Evolutionary conservation across 805 yeast species (phyloP), one percentile per base, ranked within the genome.

Genomic region (Brettanomyces bruxellensis): DNA sequence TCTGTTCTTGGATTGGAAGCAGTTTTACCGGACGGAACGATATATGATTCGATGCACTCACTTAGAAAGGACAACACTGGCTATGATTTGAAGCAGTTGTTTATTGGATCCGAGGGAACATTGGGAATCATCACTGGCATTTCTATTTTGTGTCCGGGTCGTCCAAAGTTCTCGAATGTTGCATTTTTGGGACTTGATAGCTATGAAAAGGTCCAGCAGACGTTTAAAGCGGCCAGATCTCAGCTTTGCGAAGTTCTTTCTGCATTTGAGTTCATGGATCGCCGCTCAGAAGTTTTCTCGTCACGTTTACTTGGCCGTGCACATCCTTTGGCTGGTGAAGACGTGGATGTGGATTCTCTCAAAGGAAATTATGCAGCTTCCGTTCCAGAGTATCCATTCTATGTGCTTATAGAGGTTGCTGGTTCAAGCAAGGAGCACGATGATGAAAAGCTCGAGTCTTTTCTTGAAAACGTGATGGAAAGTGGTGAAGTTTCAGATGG

Each of bases 41-140:
- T 91, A 40, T 72, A 84, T 51, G 75, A 83, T 57, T 83, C 93
- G 4, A 79, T 90, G 78, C 76, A 88, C 60, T 76, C 95, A 13
- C 78, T 91, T 63, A 76, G 97, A 67, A 90, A 90, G 64, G 98
- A 90, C 66, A 90, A 90, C 64, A 90, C 97, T 22, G 98, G 98
- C 14, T 89, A 86, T 60, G 98, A 90, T 62, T 69, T 87, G 61
- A 90, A 90, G 62, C 98, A 90, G 66, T 67, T 89, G 49, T 89
- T 90, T 56, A 91, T 90, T 65, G 98, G 98, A 4, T 78, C 90
- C 28, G 98, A 90, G 63, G 98, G 98, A 39, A 85, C 96, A 7
- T 68, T 90, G 34, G 98, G 97, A 53, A 69, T 90, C 28, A 81
- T 90, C 49, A 91, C 98, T 28, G 96, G 93, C 25, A 83, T 89